Conservation (phyloP, 1,284 basidiomycete genomes). For the Papiliotrema nemorosa region DNA sequence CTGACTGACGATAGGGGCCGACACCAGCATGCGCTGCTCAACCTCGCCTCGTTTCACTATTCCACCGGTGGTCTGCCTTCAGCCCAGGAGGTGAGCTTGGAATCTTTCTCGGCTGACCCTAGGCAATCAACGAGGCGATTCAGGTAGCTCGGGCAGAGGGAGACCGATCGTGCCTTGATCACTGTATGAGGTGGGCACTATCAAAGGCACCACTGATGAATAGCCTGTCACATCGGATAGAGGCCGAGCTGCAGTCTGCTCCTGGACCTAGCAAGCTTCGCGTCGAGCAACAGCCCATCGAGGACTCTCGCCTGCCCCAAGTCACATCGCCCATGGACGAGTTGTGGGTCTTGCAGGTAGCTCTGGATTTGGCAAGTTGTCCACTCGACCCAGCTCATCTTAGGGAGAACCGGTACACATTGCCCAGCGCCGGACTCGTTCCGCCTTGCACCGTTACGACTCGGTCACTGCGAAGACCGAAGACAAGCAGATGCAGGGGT, state of each 20-base stretch:
- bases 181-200: slow-evolving; percentile 38
- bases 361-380: slow-evolving; percentile 36
- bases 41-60: slow-evolving; percentile 46
- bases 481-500: slow-evolving; percentile 11
- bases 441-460: slow-evolving; percentile 23
- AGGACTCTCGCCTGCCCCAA: slow-evolving; percentile 19
- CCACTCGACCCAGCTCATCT: not conserved
- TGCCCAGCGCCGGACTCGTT: slow-evolving; percentile 37
- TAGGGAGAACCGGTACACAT: slow-evolving; percentile 44
- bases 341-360: slow-evolving; percentile 41
- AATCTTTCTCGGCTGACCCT: not conserved
- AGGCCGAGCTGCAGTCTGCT: slow-evolving; percentile 14
- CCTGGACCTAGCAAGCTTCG: slow-evolving; percentile 13
- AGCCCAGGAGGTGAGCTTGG: slow-evolving; percentile 25
- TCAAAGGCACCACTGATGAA: not conserved
- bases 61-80: slow-evolving; percentile 39
- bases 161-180: slow-evolving; percentile 40
- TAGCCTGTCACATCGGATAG: slow-evolving; percentile 27
- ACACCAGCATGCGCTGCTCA: slow-evolving; percentile 48
- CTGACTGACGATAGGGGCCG: slow-evolving; percentile 18
- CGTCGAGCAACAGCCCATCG: slow-evolving; percentile 19
- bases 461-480: not conserved
- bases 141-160: slow-evolving; percentile 39
- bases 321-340: slow-evolving; percentile 37
- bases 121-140: slow-evolving; percentile 45